phyloP scores from a whole-genome alignment of 495 filamentous ascomycete species.

The Tuber aestivum region DNA sequence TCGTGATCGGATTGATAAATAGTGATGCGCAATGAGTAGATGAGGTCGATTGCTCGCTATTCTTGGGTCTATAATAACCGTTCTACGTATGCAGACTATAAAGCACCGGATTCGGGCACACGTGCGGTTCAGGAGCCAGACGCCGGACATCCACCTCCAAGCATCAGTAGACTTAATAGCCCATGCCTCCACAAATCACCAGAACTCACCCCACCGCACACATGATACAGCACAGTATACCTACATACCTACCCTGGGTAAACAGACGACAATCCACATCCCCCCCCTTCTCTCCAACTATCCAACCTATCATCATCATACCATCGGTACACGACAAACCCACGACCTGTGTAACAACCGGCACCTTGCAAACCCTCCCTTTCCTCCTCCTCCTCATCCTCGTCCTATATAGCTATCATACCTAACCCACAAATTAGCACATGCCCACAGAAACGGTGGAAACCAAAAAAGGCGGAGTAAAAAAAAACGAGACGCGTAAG shows the following conservation, averaged over 20 bases:
- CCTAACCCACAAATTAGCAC: neutral
- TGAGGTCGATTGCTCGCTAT: neutral
- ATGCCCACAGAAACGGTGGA: neutral
- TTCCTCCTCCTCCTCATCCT: neutral
- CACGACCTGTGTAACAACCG: neutral
- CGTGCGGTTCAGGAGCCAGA: neutral
- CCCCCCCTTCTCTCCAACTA: neutral
- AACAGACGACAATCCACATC: too few relatives aligned
- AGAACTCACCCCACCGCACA: too few relatives aligned
- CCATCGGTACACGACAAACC: neutral
- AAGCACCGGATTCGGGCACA: neutral
- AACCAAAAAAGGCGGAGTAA: neutral
- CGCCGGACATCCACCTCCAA: neutral
- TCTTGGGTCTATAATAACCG: neutral
- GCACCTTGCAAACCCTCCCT: neutral
- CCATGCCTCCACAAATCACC: too few relatives aligned
- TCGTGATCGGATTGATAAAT: neutral
- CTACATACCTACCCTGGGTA: too few relatives aligned
- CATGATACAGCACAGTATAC: too few relatives aligned
- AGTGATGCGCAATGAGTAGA: neutral
- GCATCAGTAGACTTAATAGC: too few relatives aligned
- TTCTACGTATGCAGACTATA: neutral
- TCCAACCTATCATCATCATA: neutral
- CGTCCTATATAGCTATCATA: neutral
- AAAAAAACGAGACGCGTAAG: neutral